These are phyloP conservation scores for Tricholomella constricta DNA, from an alignment of 768 basidiomycete species.

Conservation along the genomic window DNA sequence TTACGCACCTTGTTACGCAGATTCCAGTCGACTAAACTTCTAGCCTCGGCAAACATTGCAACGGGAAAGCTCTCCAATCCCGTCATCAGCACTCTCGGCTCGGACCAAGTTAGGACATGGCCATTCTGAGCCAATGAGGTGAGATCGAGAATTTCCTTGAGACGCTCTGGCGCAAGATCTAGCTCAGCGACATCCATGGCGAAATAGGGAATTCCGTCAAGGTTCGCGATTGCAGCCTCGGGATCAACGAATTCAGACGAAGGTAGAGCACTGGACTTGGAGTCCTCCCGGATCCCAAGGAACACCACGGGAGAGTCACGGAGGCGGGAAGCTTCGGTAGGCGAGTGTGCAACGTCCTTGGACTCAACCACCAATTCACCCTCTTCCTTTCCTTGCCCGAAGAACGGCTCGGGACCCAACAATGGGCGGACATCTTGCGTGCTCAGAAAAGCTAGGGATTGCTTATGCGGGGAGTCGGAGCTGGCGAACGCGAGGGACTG, in stretches of 20 bases:
- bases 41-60: conserved; percentile 73
- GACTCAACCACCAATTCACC: conserved; percentile 34
- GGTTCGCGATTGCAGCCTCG: conserved; percentile 51
- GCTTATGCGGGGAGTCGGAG: conserved; percentile 31
- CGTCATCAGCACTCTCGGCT: conserved; percentile 60
- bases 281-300: conserved; percentile 73
- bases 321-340: conserved; percentile 61
- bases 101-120: conserved; percentile 55
- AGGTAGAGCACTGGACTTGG: conserved; percentile 52
- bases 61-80: conserved; percentile 65
- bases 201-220: conserved; percentile 86
- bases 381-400: conserved; percentile 64
- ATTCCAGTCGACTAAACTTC: conserved; percentile 94
- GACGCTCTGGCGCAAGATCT: conserved; percentile 31
- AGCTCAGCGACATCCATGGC: conserved; percentile 70
- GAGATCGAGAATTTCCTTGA: conserved; percentile 42
- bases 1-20: conserved; percentile 71
- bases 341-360: conserved; percentile 32
- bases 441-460: conserved; percentile 51
- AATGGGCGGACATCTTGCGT: conserved; percentile 64
- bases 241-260: conserved; percentile 67
- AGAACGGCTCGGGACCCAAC: conserved; percentile 68
- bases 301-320: conserved; percentile 68
- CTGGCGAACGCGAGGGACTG: conserved; percentile 61
- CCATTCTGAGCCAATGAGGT: conserved; percentile 41